Evolutionary conservation across 2,329 filamentous ascomycete genomes (phyloP).

Genomic region (Penicillium sp.): DNA sequence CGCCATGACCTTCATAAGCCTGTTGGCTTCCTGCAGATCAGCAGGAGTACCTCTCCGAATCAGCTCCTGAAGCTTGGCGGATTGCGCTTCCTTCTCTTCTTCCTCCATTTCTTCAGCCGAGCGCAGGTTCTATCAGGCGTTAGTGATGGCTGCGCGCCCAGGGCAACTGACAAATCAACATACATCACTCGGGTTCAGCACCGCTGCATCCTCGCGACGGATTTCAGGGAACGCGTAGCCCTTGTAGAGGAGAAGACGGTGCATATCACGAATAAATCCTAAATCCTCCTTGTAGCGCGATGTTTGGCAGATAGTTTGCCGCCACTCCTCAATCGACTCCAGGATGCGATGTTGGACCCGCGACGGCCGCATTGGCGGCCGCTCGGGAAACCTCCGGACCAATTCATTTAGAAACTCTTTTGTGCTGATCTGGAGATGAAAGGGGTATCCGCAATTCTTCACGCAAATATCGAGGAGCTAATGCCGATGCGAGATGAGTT

Average conservation of each 20-base stretch:
- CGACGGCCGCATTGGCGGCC: constrained; percentile 79
- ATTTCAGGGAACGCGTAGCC: constrained; percentile 95
- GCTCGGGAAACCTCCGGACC: constrained; percentile 90
- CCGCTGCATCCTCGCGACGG: constrained; percentile 87
- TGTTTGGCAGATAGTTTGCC: constrained; percentile 95
- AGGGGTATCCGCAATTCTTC: constrained; percentile 99
- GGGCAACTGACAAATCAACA: constrained; percentile 39
- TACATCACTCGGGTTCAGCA: constrained; percentile 95
- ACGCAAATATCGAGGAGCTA: constrained; percentile 95
- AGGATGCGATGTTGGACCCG: constrained; percentile 89
- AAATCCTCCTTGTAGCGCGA: constrained; percentile 96
- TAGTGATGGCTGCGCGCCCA: constrained; percentile 20
- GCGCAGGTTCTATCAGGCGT: constrained; percentile 70
- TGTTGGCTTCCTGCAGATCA: constrained; percentile 93
- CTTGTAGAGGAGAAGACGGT: constrained; percentile 91
- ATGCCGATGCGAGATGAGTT: constrained; percentile 11
- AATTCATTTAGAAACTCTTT: constrained; percentile 99
- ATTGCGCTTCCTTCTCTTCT: constrained; percentile 90
- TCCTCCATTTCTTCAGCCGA: constrained; percentile 99
- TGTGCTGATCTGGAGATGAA: constrained; percentile 96
- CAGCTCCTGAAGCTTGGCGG: constrained; percentile 95
- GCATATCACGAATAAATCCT: constrained; percentile 97
- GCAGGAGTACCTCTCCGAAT: constrained; percentile 89
- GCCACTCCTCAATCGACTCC: constrained; percentile 97
- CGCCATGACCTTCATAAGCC: constrained; percentile 98